Base-by-base conservation (phyloP, 2,329 filamentous ascomycete species). In the Talaromyces pinophilus region DNA sequence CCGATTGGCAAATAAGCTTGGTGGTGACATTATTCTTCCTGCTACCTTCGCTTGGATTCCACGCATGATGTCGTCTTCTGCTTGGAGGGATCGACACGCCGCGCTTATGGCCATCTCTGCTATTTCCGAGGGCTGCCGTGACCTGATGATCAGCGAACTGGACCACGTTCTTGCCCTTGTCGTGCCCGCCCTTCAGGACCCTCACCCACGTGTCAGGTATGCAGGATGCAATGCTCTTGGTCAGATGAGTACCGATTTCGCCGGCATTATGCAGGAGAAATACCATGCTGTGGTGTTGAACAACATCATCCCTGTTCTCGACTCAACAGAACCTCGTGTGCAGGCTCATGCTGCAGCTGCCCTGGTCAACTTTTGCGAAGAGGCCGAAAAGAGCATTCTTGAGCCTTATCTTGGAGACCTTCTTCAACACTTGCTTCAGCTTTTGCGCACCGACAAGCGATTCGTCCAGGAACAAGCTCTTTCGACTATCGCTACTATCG, bases 231-330 rank as follows among this genome's bases (percentile, higher is more conserved):
- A 99, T 76, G 95, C 95, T 50, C 86, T 99, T n/a, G 95, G 95
- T 33, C 95, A 99, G 80, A 99, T 99, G 95, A 98, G 94, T 82
- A 99, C 95, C 38, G 95, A 99, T 76, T 99, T 99, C 78, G 94
- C 96, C 13, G 93, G 93, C 13, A 96, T 91, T 11, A 98, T 99
- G 94, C 95, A 99, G 80, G 91, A 92, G 71, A 95, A 97, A 73
- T 96, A 96, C 79, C 95, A 97, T 78, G 87, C 92, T 70, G 85
- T 89, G 54, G 92, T 99, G 17, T 85, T 99, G 62, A 92, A 89
- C 71, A 92, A 92, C 71, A 95, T 99, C 64, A 93, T 99, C 63
- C 93, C 94, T 0, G 94, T 97, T 0, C 86, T 99, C 5, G 88
- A 93, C 73, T 96, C 93, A 1, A 86, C 92, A 0, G 94, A 99